Evolutionary conservation across 805 yeast genomes (phyloP).

Genomic region (Lachancea sp.): DNA sequence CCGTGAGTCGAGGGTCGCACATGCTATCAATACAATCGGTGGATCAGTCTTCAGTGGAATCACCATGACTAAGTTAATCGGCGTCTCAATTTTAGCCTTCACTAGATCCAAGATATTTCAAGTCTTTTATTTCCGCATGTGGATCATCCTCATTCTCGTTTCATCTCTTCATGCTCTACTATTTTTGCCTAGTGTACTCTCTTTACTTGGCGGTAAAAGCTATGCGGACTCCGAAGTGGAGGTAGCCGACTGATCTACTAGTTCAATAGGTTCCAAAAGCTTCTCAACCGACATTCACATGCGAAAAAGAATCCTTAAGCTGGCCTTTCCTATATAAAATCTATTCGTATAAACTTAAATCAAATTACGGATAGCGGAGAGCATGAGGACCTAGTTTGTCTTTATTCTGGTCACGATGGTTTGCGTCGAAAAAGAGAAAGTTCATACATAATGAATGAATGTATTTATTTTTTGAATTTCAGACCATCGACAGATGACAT

Average conservation of each 20-base stretch:
- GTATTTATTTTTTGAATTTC: no score
- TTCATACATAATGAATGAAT: no score
- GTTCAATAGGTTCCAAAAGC: not conserved
- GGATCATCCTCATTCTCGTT: slow-evolving; percentile 70
- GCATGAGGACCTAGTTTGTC: no score
- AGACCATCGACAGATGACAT: no score
- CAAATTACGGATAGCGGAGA: no score
- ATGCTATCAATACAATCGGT: slow-evolving; percentile 74
- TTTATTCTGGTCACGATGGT: no score
- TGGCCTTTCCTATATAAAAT: no score
- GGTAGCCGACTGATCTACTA: not conserved
- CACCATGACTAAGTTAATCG: slow-evolving; percentile 81
- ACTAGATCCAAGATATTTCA: slow-evolving; percentile 85
- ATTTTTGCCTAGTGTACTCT: slow-evolving; percentile 68
- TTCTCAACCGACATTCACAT: no score
- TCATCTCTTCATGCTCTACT: slow-evolving; percentile 77
- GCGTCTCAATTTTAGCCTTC: slow-evolving; percentile 79
- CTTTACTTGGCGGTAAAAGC: slow-evolving; percentile 55
- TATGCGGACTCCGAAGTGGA: slow-evolving; percentile 28
- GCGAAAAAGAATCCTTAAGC: no score
- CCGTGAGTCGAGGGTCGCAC: slow-evolving; percentile 35
- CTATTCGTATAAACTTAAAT: no score
- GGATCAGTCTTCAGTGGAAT: slow-evolving; percentile 88
- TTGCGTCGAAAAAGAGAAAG: no score
- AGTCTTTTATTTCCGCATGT: slow-evolving; percentile 89